phyloP scores from a whole-genome alignment of 164 flowering plant species.

The Vitis cinerea region DNA sequence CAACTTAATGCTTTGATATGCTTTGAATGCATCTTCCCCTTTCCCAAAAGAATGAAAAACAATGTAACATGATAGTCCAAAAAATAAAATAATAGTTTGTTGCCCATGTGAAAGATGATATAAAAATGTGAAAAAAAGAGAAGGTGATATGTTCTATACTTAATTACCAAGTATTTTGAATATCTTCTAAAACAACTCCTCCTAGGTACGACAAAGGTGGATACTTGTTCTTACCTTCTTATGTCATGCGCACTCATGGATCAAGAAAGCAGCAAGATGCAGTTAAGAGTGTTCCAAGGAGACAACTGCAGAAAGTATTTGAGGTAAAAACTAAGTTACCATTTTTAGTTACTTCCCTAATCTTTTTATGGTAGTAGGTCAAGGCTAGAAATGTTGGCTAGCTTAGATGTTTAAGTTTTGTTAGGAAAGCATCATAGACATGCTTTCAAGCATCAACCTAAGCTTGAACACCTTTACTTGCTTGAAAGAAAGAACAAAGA shows the following conservation, averaged over 20 bases:
- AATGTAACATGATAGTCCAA: no score
- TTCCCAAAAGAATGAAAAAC: no score
- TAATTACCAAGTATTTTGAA: neutral
- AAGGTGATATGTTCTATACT: neutral
- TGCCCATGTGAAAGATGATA: neutral
- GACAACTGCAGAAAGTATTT: constrained; percentile 66
- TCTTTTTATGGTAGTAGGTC: neutral
- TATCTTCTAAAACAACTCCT: constrained; percentile 3
- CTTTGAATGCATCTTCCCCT: no score
- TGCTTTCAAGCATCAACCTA: neutral
- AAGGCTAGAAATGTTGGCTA: neutral
- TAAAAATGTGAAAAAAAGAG: neutral
- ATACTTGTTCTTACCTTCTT: constrained; percentile 84
- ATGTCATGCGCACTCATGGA: constrained; percentile 97
- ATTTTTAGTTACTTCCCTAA: neutral
- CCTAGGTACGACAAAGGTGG: constrained; percentile 88
- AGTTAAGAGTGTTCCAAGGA: constrained; percentile 48
- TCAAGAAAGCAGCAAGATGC: constrained; percentile 78
- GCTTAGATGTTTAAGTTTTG: neutral
- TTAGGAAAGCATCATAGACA: neutral
- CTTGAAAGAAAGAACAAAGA: no score
- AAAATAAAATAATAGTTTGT: no score
- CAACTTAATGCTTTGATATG: no score
- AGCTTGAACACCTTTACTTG: neutral
- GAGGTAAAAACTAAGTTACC: constrained; percentile 41